Conservation (phyloP, 1,284 basidiomycete genomes). For the Lentinula novae-zelandiae region DNA sequence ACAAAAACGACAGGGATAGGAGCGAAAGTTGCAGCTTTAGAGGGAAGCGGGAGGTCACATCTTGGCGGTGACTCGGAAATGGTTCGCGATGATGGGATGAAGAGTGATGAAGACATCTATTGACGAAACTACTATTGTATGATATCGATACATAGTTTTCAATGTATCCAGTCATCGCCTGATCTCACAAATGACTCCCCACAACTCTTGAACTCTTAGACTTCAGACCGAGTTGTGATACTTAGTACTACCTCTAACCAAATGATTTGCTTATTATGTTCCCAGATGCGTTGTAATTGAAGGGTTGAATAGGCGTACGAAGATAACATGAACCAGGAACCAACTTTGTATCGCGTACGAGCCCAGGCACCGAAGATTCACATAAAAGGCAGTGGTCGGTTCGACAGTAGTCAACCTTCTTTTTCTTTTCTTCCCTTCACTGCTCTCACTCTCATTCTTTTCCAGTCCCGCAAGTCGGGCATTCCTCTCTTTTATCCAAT, state of each 20-base stretch:
- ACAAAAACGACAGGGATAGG: conserved; percentile 12
- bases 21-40: conserved; percentile 12
- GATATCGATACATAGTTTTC: background rate
- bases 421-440: conserved; percentile 7
- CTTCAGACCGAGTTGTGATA: no score
- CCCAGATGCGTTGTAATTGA: no score
- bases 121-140: background rate
- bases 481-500: conserved; percentile 12
- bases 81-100: background rate
- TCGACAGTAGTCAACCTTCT: conserved; percentile 5
- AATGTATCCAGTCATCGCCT: no score
- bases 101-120: background rate
- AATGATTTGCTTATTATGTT: no score
- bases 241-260: no score
- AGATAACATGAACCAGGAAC: no score
- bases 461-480: conserved; percentile 22
- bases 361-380: background rate
- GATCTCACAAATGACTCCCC: no score
- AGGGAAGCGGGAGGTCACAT: conserved; percentile 1
- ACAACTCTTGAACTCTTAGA: no score
- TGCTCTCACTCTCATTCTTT: conserved; percentile 7
- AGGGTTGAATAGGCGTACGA: no score
- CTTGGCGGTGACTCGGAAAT: background rate
- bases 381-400: conserved; percentile 2
- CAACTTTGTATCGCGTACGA: no score